Base-by-base conservation (phyloP, 331 rosid species). In the Pyracantha coccinea region DNA sequence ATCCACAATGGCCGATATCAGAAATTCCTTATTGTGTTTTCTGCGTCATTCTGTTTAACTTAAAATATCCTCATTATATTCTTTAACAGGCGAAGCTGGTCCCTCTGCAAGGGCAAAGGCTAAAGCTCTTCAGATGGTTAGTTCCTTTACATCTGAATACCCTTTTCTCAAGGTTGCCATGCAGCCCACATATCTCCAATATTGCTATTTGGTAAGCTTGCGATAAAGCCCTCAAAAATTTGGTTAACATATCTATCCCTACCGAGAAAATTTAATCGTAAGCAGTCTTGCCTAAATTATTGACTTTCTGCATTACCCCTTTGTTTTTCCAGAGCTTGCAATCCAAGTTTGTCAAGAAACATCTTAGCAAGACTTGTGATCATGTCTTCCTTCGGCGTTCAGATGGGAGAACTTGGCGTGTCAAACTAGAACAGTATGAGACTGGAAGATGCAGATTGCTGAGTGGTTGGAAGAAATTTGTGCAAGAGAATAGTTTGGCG, bases 91-190 rank as follows among this genome's bases (percentile, higher is more conserved):
- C 50, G 3, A 12, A 41, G 50, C 50, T 41, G 50, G 50, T 12
- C 50, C 50, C 50, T 41, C 50, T 12, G 16, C 16, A 41, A 41
- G 50, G 50, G 47, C 15, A 41, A 41, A 41, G 15, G 15, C 47
- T 41, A 71, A 32, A 63, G 53, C 72, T 74, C 21, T 50, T 72
- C 29, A 23, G 16, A 75, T 79, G 71, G 86, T 72, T 44, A 65
- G 28, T 15, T 52, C 12, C 2, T 84, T 81, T 27, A 47, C 19
- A 17, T 41, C 78, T 23, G 50, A 62, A 8, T 38, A 75, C 20
- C 78, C 73, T 15, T 63, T 20, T 64, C 83, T 84, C 78, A 29
- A 23, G 31, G 15, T 80, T 60, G 33, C 28, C 20, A 73, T 85
- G 66, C n/a, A 20, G 7, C 52, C 33, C 62, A 13, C 82, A 6